Evolutionary conservation across 768 basidiomycete genomes (phyloP).

Genomic region (Suillus spraguei): DNA sequence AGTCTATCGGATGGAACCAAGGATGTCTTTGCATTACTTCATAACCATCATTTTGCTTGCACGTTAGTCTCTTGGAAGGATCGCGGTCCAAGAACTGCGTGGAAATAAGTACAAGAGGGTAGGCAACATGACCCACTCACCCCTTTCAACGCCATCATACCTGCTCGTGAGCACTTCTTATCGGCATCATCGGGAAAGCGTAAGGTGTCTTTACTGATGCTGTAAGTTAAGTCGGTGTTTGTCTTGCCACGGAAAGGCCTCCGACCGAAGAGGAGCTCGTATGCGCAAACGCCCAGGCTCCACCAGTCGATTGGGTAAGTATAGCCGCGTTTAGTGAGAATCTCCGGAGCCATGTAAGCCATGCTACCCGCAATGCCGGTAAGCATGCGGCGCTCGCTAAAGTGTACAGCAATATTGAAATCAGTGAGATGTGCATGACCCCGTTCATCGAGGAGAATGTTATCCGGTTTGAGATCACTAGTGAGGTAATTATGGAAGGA

Average conservation of each 20-base stretch:
- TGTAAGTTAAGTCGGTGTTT: constrained; percentile 89
- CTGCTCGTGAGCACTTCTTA: constrained; percentile 72
- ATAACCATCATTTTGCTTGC: constrained; percentile 79
- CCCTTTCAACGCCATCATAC: constrained; percentile 77
- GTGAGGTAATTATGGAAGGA: not conserved
- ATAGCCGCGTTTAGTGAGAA: constrained; percentile 91
- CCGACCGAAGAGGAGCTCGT: constrained; percentile 89
- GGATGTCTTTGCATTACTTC: constrained; percentile 77
- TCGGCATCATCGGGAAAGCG: constrained; percentile 92
- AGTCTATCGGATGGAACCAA: constrained; percentile 91
- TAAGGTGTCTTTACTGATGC: constrained; percentile 85
- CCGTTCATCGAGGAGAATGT: constrained; percentile 92
- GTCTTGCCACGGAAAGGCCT: constrained; percentile 93
- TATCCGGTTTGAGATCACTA: constrained; percentile 97
- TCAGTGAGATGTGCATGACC: constrained; percentile 97
- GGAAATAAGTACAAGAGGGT: constrained; percentile 14
- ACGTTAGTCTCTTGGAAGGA: constrained; percentile 76
- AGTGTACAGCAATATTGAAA: constrained; percentile 99
- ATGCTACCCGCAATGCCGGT: constrained; percentile 96
- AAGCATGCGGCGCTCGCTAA: constrained; percentile 77
- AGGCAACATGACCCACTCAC: constrained; percentile 48
- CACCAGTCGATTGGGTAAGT: constrained; percentile 96
- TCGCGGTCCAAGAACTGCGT: constrained; percentile 86
- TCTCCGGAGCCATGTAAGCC: constrained; percentile 98
- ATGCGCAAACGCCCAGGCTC: constrained; percentile 93